Evolutionary conservation across 148 eudicot species (phyloP).

Genomic region (Spergularia marina): DNA sequence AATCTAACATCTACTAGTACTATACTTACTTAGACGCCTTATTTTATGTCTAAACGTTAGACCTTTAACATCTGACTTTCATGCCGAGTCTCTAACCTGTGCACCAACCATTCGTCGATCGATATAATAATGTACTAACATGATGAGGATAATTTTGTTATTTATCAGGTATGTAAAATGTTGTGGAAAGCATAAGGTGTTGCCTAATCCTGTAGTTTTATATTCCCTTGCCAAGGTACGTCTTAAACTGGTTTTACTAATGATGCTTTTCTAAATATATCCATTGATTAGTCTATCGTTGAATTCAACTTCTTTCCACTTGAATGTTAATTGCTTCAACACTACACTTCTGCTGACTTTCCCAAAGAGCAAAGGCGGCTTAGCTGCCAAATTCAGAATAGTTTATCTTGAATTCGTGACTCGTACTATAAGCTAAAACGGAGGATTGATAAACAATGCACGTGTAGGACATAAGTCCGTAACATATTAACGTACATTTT

Average conservation of each 20-base stretch:
- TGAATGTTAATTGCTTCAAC: not conserved
- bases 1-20: too few relatives aligned
- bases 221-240: slow-evolving; percentile 48
- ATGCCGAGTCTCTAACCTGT: too few relatives aligned
- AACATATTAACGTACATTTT: too few relatives aligned
- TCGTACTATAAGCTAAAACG: not conserved
- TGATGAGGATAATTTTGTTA: not conserved
- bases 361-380: not conserved
- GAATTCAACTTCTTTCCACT: not conserved
- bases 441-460: too few relatives aligned
- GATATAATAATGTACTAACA: not conserved
- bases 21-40: too few relatives aligned
- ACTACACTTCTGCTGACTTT: not conserved
- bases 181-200: slow-evolving; percentile 48
- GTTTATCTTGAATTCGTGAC: not conserved
- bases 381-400: not conserved
- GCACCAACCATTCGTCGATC: too few relatives aligned
- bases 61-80: too few relatives aligned
- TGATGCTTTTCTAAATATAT: not conserved
- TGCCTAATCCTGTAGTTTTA: slow-evolving; percentile 41
- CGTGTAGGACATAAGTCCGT: too few relatives aligned
- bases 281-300: not conserved
- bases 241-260: not conserved
- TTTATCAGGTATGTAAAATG: slow-evolving; percentile 43
- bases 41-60: too few relatives aligned